Percentiles rank a stretch among this genome's conserved stretches.
These are phyloP conservation scores for Arabidopsis thaliana DNA, from an alignment of 345 rosid species.

Conservation along the genomic window TAIR10.1 NC_003075.7:12417001-12417500, in stretches of 20 bases:
- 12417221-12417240: constrained; percentile 14
- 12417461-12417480: not conserved
- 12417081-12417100: constrained; percentile 33
- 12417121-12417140: constrained; percentile 27
- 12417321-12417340: constrained; percentile 3
- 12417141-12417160: constrained; percentile 9
- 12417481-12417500: constrained; percentile 26
- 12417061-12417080: constrained; percentile 28
- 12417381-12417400: not conserved
- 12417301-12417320: not conserved
- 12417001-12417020: constrained; percentile 21
- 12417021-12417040: not conserved
- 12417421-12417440: not conserved
- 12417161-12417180: constrained; percentile 12
- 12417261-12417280: not conserved
- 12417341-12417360: not conserved
- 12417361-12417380: constrained; percentile 1
- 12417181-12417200: constrained; percentile 6
- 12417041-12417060: not conserved
- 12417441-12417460: not conserved
- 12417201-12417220: constrained; percentile 36
- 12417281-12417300: not conserved
- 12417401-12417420: constrained; percentile 2
- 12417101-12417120: constrained; percentile 40
- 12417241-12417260: not conserved